Conservation (phyloP, 495 filamentous ascomycete genomes). For the Cudoniella acicularis region DNA sequence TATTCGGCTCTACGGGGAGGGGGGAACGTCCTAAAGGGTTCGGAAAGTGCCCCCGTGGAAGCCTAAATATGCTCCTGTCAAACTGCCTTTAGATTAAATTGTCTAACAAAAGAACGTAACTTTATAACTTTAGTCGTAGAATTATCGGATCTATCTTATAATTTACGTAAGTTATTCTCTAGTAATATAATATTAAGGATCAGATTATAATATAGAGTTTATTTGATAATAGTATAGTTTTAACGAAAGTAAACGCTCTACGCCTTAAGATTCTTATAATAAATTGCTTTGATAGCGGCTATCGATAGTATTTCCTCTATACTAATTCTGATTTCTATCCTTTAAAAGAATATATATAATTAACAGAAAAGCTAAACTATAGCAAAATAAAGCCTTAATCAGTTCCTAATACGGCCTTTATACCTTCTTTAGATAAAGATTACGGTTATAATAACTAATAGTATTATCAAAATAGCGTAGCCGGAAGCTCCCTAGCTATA, state of each 20-base stretch:
- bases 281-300: neutral
- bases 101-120: neutral
- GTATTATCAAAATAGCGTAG: neutral
- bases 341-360: neutral
- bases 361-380: neutral
- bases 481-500: conserved; percentile 2
- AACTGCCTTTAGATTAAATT: neutral
- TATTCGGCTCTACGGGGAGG: neutral
- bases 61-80: neutral
- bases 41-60: neutral
- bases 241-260: neutral
- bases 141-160: neutral
- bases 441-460: neutral
- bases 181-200: neutral
- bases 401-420: neutral
- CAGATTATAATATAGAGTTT: neutral
- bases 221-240: neutral
- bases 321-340: neutral
- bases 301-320: neutral
- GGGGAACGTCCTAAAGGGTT: neutral
- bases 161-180: neutral
- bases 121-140: neutral
- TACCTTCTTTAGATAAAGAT: neutral
- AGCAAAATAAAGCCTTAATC: neutral
- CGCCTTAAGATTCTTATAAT: neutral